Conservation (phyloP, 2,329 filamentous ascomycete genomes). For the Pyrenophora graminea region DNA sequence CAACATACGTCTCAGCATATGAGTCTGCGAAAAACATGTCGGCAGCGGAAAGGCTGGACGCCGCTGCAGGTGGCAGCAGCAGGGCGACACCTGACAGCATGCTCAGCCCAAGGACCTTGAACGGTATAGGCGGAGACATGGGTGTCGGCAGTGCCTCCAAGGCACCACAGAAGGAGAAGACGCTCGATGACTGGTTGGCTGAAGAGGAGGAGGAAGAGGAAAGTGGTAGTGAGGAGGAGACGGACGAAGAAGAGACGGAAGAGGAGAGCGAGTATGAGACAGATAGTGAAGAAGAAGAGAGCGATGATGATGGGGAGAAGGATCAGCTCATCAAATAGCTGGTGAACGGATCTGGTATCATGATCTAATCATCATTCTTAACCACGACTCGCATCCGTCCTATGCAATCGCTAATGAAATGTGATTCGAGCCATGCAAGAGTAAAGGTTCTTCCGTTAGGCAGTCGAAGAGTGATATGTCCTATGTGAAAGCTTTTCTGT, state of each 20-base stretch:
- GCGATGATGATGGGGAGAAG: conserved; percentile 35
- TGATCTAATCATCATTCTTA: no score
- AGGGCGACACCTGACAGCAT: conserved; percentile 44
- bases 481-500: no score
- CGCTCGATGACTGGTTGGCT: conserved; percentile 89
- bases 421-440: no score
- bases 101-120: conserved; percentile 51
- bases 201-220: conserved; percentile 58
- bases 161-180: conserved; percentile 65
- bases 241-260: conserved; percentile 52
- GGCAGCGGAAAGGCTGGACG: conserved; percentile 68
- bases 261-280: conserved; percentile 67
- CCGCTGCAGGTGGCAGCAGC: conserved; percentile 51
- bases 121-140: conserved; percentile 49
- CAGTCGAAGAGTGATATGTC: no score
- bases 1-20: conserved; percentile 37
- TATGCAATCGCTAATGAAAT: no score
- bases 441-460: no score
- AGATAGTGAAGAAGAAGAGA: conserved; percentile 52
- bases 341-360: no score
- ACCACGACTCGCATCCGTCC: no score
- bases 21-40: conserved; percentile 52
- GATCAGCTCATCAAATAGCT: no score
- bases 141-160: conserved; percentile 17
- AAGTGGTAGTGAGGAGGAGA: conserved; percentile 55